A percentile compares a stretch with the other conserved stretches of the same genome.
Conservation (phyloP, 306 rosid genomes). For the Abrus pulchellus region DNA sequence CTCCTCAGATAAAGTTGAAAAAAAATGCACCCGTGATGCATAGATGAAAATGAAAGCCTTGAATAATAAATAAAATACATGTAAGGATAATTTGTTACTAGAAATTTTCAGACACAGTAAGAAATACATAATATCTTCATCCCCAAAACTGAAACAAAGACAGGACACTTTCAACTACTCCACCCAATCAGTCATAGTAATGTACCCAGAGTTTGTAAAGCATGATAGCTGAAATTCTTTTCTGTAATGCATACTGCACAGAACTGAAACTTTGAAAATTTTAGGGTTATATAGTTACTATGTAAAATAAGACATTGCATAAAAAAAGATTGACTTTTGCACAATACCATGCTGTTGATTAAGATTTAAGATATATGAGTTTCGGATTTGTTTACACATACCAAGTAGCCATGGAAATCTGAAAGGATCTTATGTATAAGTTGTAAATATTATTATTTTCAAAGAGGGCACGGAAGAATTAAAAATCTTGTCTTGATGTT, state of each 20-base stretch:
- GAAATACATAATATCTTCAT: neutral
- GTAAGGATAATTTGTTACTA: neutral
- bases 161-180: neutral
- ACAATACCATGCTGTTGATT: neutral
- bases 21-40: neutral
- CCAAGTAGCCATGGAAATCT: neutral
- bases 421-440: neutral
- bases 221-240: neutral
- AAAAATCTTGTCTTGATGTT: neutral
- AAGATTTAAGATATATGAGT: neutral
- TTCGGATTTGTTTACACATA: neutral
- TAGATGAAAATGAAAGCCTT: constrained; percentile 1
- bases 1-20: neutral
- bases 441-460: neutral
- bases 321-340: no score
- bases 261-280: neutral
- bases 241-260: neutral
- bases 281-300: neutral
- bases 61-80: neutral
- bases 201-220: constrained; percentile 9
- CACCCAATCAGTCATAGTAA: neutral
- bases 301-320: neutral
- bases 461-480: neutral
- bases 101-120: neutral
- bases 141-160: neutral